phyloP scores from a whole-genome alignment of 345 rosid species.

The Arabidopsis arenosa region DNA sequence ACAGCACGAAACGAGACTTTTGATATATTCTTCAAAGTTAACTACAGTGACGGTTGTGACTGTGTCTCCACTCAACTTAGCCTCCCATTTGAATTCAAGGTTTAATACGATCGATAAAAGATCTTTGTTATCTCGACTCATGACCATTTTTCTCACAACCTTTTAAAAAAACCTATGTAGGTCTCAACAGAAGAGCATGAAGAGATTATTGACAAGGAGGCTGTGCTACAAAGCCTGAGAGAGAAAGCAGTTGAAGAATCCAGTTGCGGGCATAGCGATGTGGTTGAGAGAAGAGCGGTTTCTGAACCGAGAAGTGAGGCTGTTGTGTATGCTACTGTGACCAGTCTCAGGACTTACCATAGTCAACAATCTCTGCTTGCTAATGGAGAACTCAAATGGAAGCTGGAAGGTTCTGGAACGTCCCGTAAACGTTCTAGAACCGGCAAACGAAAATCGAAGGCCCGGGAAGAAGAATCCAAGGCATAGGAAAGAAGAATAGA shows the following conservation, averaged over 20 bases:
- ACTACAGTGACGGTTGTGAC: constrained; percentile 84
- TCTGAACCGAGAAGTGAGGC: constrained; percentile 60
- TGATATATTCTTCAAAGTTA: constrained; percentile 69
- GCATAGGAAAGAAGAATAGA: constrained; percentile 44
- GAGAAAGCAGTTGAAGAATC: constrained; percentile 60
- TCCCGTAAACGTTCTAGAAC: constrained; percentile 63
- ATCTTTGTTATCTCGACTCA: background rate
- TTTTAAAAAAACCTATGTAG: constrained; percentile 45
- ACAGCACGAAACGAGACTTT: constrained; percentile 65
- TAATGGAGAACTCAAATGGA: constrained; percentile 59
- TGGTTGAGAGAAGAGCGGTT: constrained; percentile 49
- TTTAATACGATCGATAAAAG: constrained; percentile 42
- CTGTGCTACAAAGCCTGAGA: constrained; percentile 54
- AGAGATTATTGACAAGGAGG: constrained; percentile 54
- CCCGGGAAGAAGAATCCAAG: constrained; percentile 42
- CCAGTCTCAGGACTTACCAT: constrained; percentile 63
- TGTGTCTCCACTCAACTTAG: constrained; percentile 60
- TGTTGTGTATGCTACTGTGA: constrained; percentile 64
- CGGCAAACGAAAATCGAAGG: constrained; percentile 55
- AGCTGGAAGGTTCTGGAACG: constrained; percentile 48
- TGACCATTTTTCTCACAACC: background rate
- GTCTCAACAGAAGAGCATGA: constrained; percentile 46
- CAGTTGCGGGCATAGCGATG: constrained; percentile 59
- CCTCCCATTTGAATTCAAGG: constrained; percentile 80
- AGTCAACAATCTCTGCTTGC: constrained; percentile 46